These are phyloP conservation scores for Zizania palustris DNA, from an alignment of 202 grass and related monocot species.

Conservation along the genomic window DNA sequence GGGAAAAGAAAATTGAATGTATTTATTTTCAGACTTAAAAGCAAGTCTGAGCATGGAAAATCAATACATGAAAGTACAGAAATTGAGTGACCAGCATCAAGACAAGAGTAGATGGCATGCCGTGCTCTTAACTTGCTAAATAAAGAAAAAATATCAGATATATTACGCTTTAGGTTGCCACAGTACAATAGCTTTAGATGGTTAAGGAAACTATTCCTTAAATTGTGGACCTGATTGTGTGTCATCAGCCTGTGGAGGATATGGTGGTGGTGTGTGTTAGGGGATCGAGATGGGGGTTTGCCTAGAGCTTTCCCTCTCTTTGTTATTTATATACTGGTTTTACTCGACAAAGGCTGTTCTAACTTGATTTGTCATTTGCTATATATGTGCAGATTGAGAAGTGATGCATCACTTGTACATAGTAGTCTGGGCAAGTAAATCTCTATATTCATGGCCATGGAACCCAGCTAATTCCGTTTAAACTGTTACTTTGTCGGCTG, in stretches of 20 bases:
- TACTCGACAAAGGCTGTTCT: not conserved
- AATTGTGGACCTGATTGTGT: not conserved
- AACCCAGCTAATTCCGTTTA: slow-evolving; percentile 40
- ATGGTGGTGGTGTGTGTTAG: not conserved
- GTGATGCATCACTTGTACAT: slow-evolving; percentile 48
- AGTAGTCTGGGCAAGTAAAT: slow-evolving; percentile 36
- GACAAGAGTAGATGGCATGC: slow-evolving; percentile 16
- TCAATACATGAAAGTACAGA: not conserved
- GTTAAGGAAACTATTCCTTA: slow-evolving; percentile 6
- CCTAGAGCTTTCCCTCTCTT: not conserved
- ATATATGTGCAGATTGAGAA: slow-evolving; percentile 44
- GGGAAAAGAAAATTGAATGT: not conserved
- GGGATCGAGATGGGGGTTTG: slow-evolving; percentile 1
- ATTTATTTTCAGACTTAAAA: slow-evolving; percentile 2
- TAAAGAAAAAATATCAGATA: not conserved
- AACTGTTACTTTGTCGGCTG: slow-evolving; percentile 35
- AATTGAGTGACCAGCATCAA: not conserved
- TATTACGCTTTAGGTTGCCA: slow-evolving; percentile 5
- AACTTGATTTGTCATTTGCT: slow-evolving; percentile 5
- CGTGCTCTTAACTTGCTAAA: not conserved
- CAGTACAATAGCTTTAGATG: slow-evolving; percentile 17
- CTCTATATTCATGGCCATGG: slow-evolving; percentile 32
- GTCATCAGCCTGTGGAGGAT: not conserved
- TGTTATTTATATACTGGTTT: slow-evolving; percentile 7
- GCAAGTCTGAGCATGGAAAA: not conserved